Base-by-base conservation (phyloP, 1,139 yeast species). In the Zygosaccharomyces sapae region DNA sequence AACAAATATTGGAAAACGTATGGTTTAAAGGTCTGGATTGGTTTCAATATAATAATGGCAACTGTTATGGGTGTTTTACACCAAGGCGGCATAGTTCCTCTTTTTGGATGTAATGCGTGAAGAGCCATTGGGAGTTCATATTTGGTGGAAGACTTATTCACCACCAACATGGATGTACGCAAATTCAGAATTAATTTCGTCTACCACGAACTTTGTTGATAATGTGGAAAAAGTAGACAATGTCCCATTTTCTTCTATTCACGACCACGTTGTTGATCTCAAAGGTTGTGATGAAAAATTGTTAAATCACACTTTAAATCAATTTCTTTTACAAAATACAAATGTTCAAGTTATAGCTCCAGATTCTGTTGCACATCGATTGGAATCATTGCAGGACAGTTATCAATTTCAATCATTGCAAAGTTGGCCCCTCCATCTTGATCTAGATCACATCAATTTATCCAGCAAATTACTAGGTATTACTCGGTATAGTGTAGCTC, bases 61-160 rank as follows among this genome's bases (percentile, higher is more conserved):
- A 38, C 81, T 0, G 55, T 90, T 1, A 82, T 87, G 85, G 97
- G 97, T 0, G 64, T 80, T 0, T 72, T 80, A 22, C 98, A 94
- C 59, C 98, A 94, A 69, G 90, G 94, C 35, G 99, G 98, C 0
- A 80, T 92, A 0, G 70, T 92, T 0, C 84, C 88, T 0, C 25
- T 84, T 84, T 84, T 70, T 86, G 44, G 73, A 63, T 33, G 55
- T 68, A 40, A 49, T 74, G 13, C 59, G 62, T 3, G 46, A 56
- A 18, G 53, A 52, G 8, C 49, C 53, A 16, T 50, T 63, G 1
- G 61, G 66, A 2, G 61, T 77, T 0, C 79, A 82, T 34, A 61
- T 88, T 1, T 92, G 95, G 92, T 92, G 97, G 97, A 81, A 90
- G 62, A 88, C 97, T 0, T 92, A 90, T 60, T 77, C 89, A 1